Evolutionary conservation across 2,329 filamentous ascomycete species (phyloP).

Genomic region (Moelleriella libera): DNA sequence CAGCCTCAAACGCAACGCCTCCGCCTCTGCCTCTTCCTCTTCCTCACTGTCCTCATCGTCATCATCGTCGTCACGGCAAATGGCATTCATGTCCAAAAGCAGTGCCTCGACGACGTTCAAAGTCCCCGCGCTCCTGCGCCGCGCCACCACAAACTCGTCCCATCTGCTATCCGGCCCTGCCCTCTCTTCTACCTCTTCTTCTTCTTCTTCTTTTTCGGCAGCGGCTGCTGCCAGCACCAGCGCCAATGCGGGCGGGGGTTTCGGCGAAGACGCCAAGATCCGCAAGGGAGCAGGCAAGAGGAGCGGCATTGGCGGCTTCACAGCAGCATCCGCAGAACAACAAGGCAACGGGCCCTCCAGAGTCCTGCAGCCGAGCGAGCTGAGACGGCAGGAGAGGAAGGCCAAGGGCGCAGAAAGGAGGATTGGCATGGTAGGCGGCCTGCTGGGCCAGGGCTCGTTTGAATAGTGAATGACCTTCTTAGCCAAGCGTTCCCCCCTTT

Average conservation of each 20-base stretch:
- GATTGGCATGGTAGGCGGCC: constrained; percentile 39
- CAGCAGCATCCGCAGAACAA: constrained; percentile 35
- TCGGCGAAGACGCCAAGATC: constrained; percentile 37
- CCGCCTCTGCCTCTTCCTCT: constrained; percentile 17
- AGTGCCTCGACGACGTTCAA: constrained; percentile 37
- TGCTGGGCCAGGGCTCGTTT: constrained; percentile 39
- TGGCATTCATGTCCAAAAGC: constrained; percentile 38
- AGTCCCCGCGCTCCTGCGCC: constrained; percentile 56
- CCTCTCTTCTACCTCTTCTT: constrained; percentile 9
- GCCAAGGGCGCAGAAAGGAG: constrained; percentile 42
- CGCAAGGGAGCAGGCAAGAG: constrained; percentile 46
- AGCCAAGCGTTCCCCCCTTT: background rate
- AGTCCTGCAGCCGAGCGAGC: constrained; percentile 38
- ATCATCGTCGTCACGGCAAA: constrained; percentile 19
- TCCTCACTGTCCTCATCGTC: constrained; percentile 3
- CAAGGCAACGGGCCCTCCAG: constrained; percentile 33
- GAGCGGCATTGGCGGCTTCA: constrained; percentile 47
- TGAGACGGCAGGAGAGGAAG: constrained; percentile 42
- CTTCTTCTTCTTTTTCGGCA: background rate
- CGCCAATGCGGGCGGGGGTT: constrained; percentile 16
- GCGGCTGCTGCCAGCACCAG: constrained; percentile 4
- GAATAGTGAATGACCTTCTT: constrained; percentile 9
- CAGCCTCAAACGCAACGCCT: constrained; percentile 46
- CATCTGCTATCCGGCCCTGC: background rate
- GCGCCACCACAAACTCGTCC: constrained; percentile 53